Percentiles rank a stretch among this genome's conserved stretches.
Conservation (phyloP, 208 protist species). For the Trypanosoma grayi region DNA sequence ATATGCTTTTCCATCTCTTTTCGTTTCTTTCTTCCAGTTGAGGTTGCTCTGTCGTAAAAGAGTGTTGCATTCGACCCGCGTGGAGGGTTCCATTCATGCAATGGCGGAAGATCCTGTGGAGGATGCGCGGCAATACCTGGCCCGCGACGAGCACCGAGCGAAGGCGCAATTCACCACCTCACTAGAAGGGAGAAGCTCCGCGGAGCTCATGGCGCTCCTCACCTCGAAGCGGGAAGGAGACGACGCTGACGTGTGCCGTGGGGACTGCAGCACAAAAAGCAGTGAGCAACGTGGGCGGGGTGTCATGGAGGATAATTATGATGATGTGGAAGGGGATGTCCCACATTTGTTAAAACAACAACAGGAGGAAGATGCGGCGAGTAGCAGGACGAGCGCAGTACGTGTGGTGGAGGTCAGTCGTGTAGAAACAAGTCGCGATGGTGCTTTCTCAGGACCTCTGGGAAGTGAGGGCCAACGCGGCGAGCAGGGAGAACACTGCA, state of each 20-base stretch:
- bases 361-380: conserved; percentile 10
- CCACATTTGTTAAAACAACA: not conserved
- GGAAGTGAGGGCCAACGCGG: not conserved
- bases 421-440: conserved; percentile 10
- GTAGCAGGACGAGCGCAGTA: conserved; percentile 1
- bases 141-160: conserved; percentile 14
- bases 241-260: not conserved
- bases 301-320: not conserved
- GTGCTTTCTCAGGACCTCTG: not conserved
- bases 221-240: not conserved
- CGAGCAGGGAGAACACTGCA: not conserved
- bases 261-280: not conserved
- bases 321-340: not conserved
- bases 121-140: conserved; percentile 15
- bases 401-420: conserved; percentile 5
- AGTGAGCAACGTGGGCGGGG: not conserved
- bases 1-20: no score
- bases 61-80: no score
- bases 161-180: conserved; percentile 18
- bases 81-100: not conserved
- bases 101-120: conserved; percentile 19
- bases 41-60: no score
- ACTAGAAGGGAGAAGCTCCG: conserved; percentile 13
- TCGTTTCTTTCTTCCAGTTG: not conserved
- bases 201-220: conserved; percentile 18